Base-by-base conservation (phyloP, 2,329 filamentous ascomycete species). In the Pseudonectria buxi region DNA sequence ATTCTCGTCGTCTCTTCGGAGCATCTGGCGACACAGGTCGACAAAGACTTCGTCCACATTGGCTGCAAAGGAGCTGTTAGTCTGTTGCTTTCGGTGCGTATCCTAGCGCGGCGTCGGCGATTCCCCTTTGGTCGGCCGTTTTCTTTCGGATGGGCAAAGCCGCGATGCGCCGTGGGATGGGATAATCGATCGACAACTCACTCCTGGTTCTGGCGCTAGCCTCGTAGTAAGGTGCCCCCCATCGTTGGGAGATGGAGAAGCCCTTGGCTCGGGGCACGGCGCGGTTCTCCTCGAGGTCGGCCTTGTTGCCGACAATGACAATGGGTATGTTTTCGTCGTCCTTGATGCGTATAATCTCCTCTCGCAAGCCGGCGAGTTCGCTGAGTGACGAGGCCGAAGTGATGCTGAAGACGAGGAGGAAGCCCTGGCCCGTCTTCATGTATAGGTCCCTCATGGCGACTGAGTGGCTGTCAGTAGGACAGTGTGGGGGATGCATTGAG, bases 401-500 rank as follows among this genome's bases (percentile, higher is more conserved):
- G 56, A 94, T 94, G 63, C 84, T 90, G 65, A 94, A 95, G 39
- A 94, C 88, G 26, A 95, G 74, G 36, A 95, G 75, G 59, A 95
- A 95, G 0, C 88, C 87, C 64, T 94, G 86, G 36, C 87, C 87
- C 26, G 87, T 86, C 58, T 92, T 92, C 86, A 95, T 94, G 68
- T 94, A 92, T 30, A 90, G 71, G 57, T 92, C 86, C 56, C 85
- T 75, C 74, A 78, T 78, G 37, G 74, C 74, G 50, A 78, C 71
- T 78, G 43, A 27, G 30, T 30, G 34, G 43, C 41, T 33, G 41
- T 53, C 43, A 56, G 50, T 47, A 41, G 29, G 30, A 39, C 34
- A 32, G 39, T 38, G 24, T 24, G 39, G 37, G 22, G 30, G 35
- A 28, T 46, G 38, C 31, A 44, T 44, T 44, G 40, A 40, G 28